A percentile compares a stretch with the other conserved stretches of the same genome.
Conservation (phyloP, 768 basidiomycete genomes). For the Auriscalpium vulgare region DNA sequence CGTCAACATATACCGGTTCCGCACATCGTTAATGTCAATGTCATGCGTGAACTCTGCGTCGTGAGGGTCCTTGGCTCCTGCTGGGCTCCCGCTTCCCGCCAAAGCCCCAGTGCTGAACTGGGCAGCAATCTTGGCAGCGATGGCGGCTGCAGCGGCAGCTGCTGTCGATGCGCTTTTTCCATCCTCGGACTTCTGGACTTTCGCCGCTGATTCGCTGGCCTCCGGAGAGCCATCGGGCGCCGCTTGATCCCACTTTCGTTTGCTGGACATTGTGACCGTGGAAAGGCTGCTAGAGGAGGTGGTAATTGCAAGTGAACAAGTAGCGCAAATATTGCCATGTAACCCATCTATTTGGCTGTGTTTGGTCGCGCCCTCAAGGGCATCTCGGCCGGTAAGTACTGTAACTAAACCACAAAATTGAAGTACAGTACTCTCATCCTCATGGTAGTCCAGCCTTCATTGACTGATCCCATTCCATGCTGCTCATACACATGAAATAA, state of each 20-base stretch:
- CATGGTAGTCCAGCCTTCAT: no score
- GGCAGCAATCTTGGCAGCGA: conserved; percentile 92
- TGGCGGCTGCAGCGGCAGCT: conserved; percentile 74
- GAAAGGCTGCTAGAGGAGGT: no score
- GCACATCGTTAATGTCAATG: conserved; percentile 94
- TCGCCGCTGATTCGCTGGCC: conserved; percentile 35
- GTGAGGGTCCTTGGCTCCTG: conserved; percentile 51
- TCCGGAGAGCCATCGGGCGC: conserved; percentile 38
- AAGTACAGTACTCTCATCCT: no score
- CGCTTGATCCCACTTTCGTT: conserved; percentile 76
- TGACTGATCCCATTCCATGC: no score
- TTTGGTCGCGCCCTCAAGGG: no score
- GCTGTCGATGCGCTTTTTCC: conserved; percentile 59
- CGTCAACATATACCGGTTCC: conserved; percentile 92
- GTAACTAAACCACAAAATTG: no score
- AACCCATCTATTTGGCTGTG: no score
- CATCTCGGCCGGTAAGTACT: no score
- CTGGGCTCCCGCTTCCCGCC: conserved; percentile 28
- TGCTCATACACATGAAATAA: no score
- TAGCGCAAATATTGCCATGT: no score
- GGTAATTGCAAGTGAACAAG: no score
- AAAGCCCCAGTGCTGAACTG: conserved; percentile 51
- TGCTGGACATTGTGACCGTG: conserved; percentile 44
- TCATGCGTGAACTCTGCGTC: conserved; percentile 82
- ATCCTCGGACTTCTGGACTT: conserved; percentile 40